phyloP scores from a whole-genome alignment of 73 alveolate species.

The Uronychia setigera region DNA sequence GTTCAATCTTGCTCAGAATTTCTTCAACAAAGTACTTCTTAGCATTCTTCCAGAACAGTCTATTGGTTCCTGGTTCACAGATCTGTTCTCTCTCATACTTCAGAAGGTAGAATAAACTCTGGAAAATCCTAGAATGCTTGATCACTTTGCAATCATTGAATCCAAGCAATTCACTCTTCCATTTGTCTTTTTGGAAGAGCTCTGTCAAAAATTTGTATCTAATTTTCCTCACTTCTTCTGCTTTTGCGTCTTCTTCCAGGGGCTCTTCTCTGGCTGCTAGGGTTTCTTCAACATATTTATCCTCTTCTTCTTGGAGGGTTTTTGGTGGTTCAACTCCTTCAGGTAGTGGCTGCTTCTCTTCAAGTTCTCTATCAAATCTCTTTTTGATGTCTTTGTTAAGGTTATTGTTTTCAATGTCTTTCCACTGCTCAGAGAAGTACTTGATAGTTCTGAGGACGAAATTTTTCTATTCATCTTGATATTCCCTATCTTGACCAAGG shows the following conservation, averaged over 20 bases:
- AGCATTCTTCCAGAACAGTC: conserved; percentile 59
- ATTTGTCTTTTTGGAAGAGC: conserved; percentile 27
- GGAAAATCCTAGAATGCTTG: conserved; percentile 31
- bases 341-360: conserved; percentile 12
- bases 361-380: conserved; percentile 37
- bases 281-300: conserved; percentile 4
- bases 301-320: neutral
- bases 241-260: conserved; percentile 35
- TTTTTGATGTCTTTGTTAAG: conserved; percentile 80
- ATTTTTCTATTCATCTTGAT: conserved; percentile 76
- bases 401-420: conserved; percentile 71
- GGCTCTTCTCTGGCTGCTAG: conserved; percentile 50
- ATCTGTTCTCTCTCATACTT: conserved; percentile 45
- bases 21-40: conserved; percentile 37
- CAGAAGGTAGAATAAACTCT: conserved; percentile 45
- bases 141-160: conserved; percentile 43
- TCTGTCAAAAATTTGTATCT: conserved; percentile 26
- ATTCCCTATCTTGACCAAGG: conserved; percentile 92
- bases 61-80: conserved; percentile 59
- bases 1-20: conserved; percentile 14
- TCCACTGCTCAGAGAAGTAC: conserved; percentile 70
- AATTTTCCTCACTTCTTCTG: conserved; percentile 16
- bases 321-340: conserved; percentile 2
- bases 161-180: conserved; percentile 43
- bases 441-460: conserved; percentile 60